Percentiles rank a stretch among this genome's conserved stretches.
Evolutionary conservation across 2,329 filamentous ascomycete species (phyloP).

Genomic region (Aspergillus sp.): DNA sequence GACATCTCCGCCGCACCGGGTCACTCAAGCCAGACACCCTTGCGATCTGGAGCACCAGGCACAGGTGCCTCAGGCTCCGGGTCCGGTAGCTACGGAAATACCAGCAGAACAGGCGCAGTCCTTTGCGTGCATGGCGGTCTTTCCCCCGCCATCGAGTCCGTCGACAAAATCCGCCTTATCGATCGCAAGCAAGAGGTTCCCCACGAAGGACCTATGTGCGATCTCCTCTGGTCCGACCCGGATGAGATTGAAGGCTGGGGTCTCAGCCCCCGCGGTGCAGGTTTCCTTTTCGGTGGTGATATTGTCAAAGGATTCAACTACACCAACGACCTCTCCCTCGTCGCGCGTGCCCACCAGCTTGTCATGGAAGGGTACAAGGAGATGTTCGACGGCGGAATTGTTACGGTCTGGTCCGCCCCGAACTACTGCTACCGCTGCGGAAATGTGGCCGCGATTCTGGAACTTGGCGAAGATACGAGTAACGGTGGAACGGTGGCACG

Average conservation of each 20-base stretch:
- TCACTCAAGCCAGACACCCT: constrained; percentile 29
- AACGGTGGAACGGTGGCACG: constrained; percentile 63
- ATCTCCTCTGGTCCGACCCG: constrained; percentile 95
- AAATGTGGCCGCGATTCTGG: constrained; percentile 90
- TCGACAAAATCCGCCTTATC: constrained; percentile 90
- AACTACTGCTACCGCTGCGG: constrained; percentile 98
- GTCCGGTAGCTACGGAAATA: constrained; percentile 36
- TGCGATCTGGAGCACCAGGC: constrained; percentile 65
- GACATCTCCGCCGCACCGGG: constrained; percentile 38
- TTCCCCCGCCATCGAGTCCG: constrained; percentile 81
- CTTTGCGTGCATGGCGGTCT: constrained; percentile 94
- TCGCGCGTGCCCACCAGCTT: constrained; percentile 92
- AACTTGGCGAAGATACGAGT: constrained; percentile 81
- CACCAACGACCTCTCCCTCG: constrained; percentile 93
- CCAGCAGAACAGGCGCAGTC: constrained; percentile 66
- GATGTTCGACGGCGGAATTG: constrained; percentile 94
- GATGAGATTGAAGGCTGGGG: constrained; percentile 99
- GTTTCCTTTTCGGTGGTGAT: constrained; percentile 93
- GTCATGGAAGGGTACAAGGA: constrained; percentile 99
- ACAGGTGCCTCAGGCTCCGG: constrained; percentile 70
- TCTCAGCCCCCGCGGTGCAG: constrained; percentile 87
- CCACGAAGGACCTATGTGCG: constrained; percentile 97
- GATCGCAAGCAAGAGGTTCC: constrained; percentile 98
- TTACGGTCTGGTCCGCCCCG: constrained; percentile 94
- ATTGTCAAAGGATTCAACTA: constrained; percentile 99